Percentiles rank a stretch among this genome's conserved stretches.
phyloP scores from a whole-genome alignment of 805 yeast genomes.

The Grigorovia jiainica region DNA sequence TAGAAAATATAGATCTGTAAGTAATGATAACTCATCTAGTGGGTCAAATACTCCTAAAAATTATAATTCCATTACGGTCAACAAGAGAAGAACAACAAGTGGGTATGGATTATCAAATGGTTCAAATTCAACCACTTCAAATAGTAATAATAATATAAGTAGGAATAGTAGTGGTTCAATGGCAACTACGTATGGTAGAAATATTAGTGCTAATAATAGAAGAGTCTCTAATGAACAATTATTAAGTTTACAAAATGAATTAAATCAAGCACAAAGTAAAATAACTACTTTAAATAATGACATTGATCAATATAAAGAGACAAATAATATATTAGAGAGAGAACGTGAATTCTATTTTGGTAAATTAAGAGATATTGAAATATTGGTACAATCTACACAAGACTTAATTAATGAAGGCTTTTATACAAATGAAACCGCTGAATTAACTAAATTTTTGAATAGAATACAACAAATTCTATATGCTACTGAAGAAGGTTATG shows the following conservation, averaged over 20 bases:
- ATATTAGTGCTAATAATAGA: slow-evolving; percentile 8
- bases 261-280: slow-evolving; percentile 36
- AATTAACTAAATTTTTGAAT: slow-evolving; percentile 36
- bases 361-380: slow-evolving; percentile 82
- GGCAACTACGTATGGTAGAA: slow-evolving; percentile 18
- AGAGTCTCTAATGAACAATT: slow-evolving; percentile 22
- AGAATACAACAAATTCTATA: slow-evolving; percentile 71
- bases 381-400: slow-evolving; percentile 55
- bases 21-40: slow-evolving; percentile 3
- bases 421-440: slow-evolving; percentile 25
- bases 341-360: slow-evolving; percentile 88
- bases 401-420: slow-evolving; percentile 41
- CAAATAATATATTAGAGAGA: slow-evolving; percentile 58
- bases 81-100: slow-evolving; percentile 18
- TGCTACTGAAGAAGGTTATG: slow-evolving; percentile 78
- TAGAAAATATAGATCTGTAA: slow-evolving; percentile 32
- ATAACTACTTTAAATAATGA: slow-evolving; percentile 35
- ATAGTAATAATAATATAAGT: slow-evolving; percentile 2
- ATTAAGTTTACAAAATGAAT: slow-evolving; percentile 33
- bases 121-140: background rate
- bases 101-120: slow-evolving; percentile 8
- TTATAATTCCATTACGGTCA: slow-evolving; percentile 9
- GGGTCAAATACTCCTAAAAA: slow-evolving; percentile 3
- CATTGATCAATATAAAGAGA: slow-evolving; percentile 44
- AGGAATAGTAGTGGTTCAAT: slow-evolving; percentile 17